Evolutionary conservation across 352 stramenopile genomes (phyloP).

Genomic region (Phytophthora hibernalis): DNA sequence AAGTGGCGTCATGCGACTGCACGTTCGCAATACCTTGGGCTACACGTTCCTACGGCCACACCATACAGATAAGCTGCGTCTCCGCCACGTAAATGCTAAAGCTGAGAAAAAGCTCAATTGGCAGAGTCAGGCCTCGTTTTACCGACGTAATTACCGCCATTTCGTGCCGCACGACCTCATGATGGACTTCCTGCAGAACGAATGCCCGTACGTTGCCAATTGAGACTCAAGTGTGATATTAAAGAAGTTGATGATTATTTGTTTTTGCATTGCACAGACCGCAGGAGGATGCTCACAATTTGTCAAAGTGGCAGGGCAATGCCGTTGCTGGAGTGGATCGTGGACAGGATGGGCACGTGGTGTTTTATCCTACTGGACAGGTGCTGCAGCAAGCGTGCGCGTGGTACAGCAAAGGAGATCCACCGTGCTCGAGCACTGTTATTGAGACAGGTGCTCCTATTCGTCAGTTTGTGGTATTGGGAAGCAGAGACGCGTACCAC

Average conservation of each 20-base stretch:
- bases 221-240: background rate
- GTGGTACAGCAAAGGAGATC: slow-evolving; percentile 46
- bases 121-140: slow-evolving; percentile 35
- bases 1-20: slow-evolving; percentile 51
- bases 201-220: slow-evolving; percentile 43
- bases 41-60: slow-evolving; percentile 63
- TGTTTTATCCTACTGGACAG: slow-evolving; percentile 75
- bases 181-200: slow-evolving; percentile 38
- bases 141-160: slow-evolving; percentile 44
- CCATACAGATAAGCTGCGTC: slow-evolving; percentile 44
- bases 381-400: slow-evolving; percentile 72
- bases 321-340: slow-evolving; percentile 52
- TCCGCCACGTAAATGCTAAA: background rate
- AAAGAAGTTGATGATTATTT: background rate
- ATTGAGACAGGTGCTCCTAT: slow-evolving; percentile 67
- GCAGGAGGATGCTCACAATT: slow-evolving; percentile 27
- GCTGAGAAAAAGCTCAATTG: background rate
- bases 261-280: slow-evolving; percentile 12
- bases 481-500: slow-evolving; percentile 48
- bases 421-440: slow-evolving; percentile 41
- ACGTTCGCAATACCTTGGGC: slow-evolving; percentile 60
- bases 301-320: slow-evolving; percentile 76
- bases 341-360: slow-evolving; percentile 44
- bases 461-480: slow-evolving; percentile 69
- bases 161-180: slow-evolving; percentile 63